Evolutionary conservation across 2,329 filamentous ascomycete genomes (phyloP), one percentile per base, ranked within the genome.

Genomic region (Diaporthe caulivora): DNA sequence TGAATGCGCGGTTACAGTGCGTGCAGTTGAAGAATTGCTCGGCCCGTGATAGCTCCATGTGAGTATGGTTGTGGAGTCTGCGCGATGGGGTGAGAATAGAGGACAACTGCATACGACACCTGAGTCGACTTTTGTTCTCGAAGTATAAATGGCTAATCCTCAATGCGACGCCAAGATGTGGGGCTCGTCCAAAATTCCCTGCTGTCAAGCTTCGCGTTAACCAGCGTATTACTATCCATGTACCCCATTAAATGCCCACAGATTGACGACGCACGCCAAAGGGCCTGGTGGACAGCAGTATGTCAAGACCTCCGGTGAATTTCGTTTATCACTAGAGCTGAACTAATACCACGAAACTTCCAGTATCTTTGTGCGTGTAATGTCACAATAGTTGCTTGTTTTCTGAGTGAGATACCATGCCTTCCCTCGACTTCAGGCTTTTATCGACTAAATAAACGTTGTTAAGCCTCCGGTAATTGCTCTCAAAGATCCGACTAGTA

Each of bases 241-340:
- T n/a, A n/a, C n/a, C n/a, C n/a, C n/a, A n/a, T n/a, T n/a, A n/a
- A n/a, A n/a, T n/a, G n/a, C n/a, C 18, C 18, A 40, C 6, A 58
- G 7, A n/a, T 40, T 37, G 21, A 58, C 34, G 54, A 58, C 21
- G 54, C 11, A 37, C 54, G 54, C 18, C 54, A 40, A 24, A 6
- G 54, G 18, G 54, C 54, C 24, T 58, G 54, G 54, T 58, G 54
- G 54, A 58, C 54, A 21, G 54, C 40, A 58, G 54, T 58, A 58
- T 58, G 54, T 40, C 31, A 5, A 58, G 54, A 58, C 31, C 15
- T n/a, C 47, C 10, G 8, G 21, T 49, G 6, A 8, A n/a, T 57
- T 31, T 11, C 13, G 9, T 57, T 3, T 0, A n/a, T 57, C 4
- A n/a, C 17, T n/a, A 34, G 3, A 57, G 31, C 31, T 58, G 31